phyloP scores from a whole-genome alignment of 352 stramenopile genomes.

The Phytophthora meadii region DNA sequence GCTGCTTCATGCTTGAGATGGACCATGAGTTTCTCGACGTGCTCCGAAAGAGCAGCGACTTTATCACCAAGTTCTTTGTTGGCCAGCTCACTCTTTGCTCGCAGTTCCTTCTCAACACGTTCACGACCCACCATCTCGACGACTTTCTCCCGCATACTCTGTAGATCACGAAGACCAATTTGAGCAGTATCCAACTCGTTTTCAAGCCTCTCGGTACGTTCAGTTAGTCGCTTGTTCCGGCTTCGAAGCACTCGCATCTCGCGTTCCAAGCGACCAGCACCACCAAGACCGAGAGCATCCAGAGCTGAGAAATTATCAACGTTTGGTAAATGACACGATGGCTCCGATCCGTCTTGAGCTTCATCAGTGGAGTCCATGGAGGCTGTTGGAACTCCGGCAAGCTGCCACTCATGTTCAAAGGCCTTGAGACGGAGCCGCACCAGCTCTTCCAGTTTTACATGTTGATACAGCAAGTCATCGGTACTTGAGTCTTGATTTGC shows the following conservation, averaged over 20 bases:
- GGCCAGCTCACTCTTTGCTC: conserved; percentile 66
- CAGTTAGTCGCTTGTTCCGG: conserved; percentile 73
- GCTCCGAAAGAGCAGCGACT: conserved; percentile 92
- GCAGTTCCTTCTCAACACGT: conserved; percentile 89
- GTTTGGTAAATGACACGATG: conserved; percentile 56
- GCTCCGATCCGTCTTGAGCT: conserved; percentile 13
- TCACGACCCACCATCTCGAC: conserved; percentile 83
- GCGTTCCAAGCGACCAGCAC: conserved; percentile 65
- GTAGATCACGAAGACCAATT: conserved; percentile 59
- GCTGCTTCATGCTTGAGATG: conserved; percentile 96
- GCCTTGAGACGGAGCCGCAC: conserved; percentile 74
- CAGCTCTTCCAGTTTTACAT: conserved; percentile 75
- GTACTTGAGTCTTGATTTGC: conserved; percentile 36
- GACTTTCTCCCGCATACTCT: conserved; percentile 76
- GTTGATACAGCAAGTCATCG: conserved; percentile 68
- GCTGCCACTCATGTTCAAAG: conserved; percentile 63
- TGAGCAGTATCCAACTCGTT: conserved; percentile 58
- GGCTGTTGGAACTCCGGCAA: conserved; percentile 37
- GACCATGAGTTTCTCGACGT: conserved; percentile 98
- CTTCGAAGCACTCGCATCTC: conserved; percentile 74
- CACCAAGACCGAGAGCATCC: conserved; percentile 58
- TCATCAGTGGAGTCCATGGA: conserved; percentile 19
- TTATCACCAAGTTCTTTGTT: conserved; percentile 83
- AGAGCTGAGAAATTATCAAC: conserved; percentile 70
- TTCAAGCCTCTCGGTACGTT: conserved; percentile 59